phyloP scores from a whole-genome alignment of 371 early-diverging fungal genomes.

The Nematocida sp. region DNA sequence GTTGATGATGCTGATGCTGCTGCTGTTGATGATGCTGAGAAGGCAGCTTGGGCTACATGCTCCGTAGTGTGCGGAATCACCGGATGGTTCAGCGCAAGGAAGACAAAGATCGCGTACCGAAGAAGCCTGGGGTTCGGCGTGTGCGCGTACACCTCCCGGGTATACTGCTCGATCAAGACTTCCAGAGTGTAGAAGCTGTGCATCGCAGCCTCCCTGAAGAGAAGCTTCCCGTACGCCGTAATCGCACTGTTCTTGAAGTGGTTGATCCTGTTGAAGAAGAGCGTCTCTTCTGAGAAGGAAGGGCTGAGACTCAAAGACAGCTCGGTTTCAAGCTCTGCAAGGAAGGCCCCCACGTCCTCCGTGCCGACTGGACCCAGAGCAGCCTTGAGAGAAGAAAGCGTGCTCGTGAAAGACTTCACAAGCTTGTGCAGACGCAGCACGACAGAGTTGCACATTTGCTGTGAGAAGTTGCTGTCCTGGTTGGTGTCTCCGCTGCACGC shows the following conservation, averaged over 20 bases:
- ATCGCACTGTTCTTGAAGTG: slow-evolving; percentile 66
- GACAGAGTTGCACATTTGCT: slow-evolving; percentile 85
- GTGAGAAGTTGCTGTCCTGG: slow-evolving; percentile 98
- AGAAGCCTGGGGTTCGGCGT: slow-evolving; percentile 4
- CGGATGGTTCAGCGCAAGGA: slow-evolving; percentile 29
- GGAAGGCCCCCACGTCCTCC: not conserved
- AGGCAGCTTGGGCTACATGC: not conserved
- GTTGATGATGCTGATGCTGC: too few relatives aligned
- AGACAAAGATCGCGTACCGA: slow-evolving; percentile 15
- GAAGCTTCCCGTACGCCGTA: slow-evolving; percentile 71
- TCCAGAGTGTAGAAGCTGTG: slow-evolving; percentile 81
- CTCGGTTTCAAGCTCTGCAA: not conserved
- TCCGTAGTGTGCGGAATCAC: slow-evolving; percentile 41
- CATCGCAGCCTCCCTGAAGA: slow-evolving; percentile 87
- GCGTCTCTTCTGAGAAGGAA: slow-evolving; percentile 50
- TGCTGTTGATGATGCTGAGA: too few relatives aligned
- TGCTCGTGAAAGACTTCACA: slow-evolving; percentile 66
- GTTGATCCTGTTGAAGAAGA: slow-evolving; percentile 53
- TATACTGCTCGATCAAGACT: slow-evolving; percentile 72
- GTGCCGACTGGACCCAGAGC: not conserved
- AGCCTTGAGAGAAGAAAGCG: not conserved
- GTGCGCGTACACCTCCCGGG: not conserved
- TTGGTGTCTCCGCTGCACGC: slow-evolving; percentile 86
- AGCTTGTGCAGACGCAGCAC: slow-evolving; percentile 83
- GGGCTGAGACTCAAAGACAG: not conserved